Conservation (phyloP, 495 filamentous ascomycete genomes). For the Neurospora sp. region DNA sequence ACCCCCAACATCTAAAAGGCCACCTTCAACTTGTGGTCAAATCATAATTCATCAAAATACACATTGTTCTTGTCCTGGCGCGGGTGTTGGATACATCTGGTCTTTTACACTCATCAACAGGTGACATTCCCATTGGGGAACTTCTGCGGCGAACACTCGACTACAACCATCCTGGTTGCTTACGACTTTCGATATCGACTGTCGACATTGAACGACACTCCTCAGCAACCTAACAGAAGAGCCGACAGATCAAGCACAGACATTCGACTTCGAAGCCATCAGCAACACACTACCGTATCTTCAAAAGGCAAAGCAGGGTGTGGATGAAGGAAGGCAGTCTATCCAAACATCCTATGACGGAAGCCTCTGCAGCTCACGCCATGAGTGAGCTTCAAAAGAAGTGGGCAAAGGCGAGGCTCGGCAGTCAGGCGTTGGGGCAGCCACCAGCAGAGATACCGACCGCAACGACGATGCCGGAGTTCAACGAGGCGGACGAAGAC, state of each 20-base stretch:
- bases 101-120: background rate
- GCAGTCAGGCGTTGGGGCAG: constrained; percentile 6
- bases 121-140: background rate
- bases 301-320: background rate
- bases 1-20: background rate
- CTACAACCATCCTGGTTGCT: background rate
- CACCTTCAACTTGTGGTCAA: background rate
- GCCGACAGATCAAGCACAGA: background rate
- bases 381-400: constrained; percentile 87
- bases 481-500: constrained; percentile 45
- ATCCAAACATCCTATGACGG: background rate
- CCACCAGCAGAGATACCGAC: constrained; percentile 4
- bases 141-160: background rate
- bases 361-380: constrained; percentile 6
- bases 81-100: background rate
- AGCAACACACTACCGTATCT: background rate
- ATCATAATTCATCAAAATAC: background rate
- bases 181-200: background rate
- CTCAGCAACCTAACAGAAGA: background rate
- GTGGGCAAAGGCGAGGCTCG: constrained; percentile 72
- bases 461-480: constrained; percentile 18
- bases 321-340: background rate
- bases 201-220: background rate
- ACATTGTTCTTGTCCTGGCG: background rate
- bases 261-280: background rate